Conservation (phyloP, 208 protist genomes). For the Naegleria gruberi region DNA sequence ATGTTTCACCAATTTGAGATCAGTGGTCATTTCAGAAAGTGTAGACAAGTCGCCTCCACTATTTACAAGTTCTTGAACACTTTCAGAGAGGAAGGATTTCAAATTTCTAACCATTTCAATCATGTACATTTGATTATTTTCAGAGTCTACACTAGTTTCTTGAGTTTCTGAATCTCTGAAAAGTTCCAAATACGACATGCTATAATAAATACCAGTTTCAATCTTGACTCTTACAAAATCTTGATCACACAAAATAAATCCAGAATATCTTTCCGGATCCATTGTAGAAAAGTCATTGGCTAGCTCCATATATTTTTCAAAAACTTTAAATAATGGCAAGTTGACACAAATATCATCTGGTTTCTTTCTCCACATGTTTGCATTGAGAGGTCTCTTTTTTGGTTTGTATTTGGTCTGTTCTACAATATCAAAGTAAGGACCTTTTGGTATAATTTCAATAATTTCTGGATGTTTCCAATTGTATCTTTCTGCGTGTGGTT, state of each 20-base stretch:
- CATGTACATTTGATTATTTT: not conserved
- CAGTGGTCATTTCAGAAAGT: too few relatives aligned
- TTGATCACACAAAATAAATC: not conserved
- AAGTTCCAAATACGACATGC: not conserved
- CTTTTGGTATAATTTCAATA: not conserved
- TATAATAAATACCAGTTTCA: not conserved
- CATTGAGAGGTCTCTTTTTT: not conserved
- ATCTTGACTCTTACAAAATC: not conserved
- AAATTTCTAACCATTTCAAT: slow-evolving; percentile 8
- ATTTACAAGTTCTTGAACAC: not conserved
- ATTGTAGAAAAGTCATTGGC: not conserved
- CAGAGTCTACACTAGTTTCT: not conserved
- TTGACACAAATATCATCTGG: not conserved
- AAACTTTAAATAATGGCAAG: not conserved
- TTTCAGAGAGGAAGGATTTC: not conserved
- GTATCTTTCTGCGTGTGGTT: not conserved
- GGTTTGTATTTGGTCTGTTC: not conserved
- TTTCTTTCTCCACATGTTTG: not conserved
- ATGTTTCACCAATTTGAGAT: not conserved
- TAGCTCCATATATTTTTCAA: not conserved
- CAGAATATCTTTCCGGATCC: not conserved
- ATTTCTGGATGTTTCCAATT: not conserved
- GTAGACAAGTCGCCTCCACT: not conserved
- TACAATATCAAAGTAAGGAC: not conserved
- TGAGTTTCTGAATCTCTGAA: not conserved